Evolutionary conservation across 2,329 filamentous ascomycete genomes (phyloP).

Genomic region (Colletotrichum plurivorum): DNA sequence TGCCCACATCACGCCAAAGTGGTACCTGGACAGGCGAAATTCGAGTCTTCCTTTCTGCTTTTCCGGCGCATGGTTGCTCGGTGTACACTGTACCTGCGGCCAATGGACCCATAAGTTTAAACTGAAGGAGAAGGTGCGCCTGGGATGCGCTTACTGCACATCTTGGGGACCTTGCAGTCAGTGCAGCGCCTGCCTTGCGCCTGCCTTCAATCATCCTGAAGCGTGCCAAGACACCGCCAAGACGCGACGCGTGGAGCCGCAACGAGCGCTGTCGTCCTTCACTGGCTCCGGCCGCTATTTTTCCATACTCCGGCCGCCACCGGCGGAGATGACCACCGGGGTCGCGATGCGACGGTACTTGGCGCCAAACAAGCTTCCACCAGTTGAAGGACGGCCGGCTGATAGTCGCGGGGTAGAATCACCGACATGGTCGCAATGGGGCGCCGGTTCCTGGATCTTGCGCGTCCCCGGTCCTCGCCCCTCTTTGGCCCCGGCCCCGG

Average conservation of each 20-base stretch:
- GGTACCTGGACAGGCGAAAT: slow-evolving; percentile 16
- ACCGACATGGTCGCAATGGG: slow-evolving; percentile 20
- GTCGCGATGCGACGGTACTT: slow-evolving; percentile 28
- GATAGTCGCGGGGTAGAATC: slow-evolving; percentile 30
- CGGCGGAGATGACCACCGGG: slow-evolving; percentile 28
- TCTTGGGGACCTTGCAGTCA: not conserved
- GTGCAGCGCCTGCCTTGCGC: not conserved
- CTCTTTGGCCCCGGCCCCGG: slow-evolving; percentile 4
- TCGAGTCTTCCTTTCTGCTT: not conserved
- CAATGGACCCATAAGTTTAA: slow-evolving; percentile 20
- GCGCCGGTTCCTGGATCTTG: slow-evolving; percentile 11
- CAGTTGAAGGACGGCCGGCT: not conserved
- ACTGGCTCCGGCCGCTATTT: slow-evolving; percentile 38
- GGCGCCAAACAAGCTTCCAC: slow-evolving; percentile 25
- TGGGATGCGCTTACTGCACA: not conserved
- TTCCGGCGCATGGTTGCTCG: not conserved
- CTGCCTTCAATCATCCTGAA: slow-evolving; percentile 11
- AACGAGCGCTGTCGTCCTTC: not conserved
- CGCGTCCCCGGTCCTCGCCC: slow-evolving; percentile 6
- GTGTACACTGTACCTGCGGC: slow-evolving; percentile 16
- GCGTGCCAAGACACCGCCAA: slow-evolving; percentile 37
- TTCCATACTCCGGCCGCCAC: slow-evolving; percentile 28
- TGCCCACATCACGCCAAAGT: slow-evolving; percentile 35
- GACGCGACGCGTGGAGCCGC: slow-evolving; percentile 34
- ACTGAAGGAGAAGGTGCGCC: slow-evolving; percentile 21